Percentiles rank a stretch among this genome's conserved stretches.
These are phyloP conservation scores for Aspergillus fructus DNA, from an alignment of 2,329 filamentous ascomycete species.

Conservation along the genomic window DNA sequence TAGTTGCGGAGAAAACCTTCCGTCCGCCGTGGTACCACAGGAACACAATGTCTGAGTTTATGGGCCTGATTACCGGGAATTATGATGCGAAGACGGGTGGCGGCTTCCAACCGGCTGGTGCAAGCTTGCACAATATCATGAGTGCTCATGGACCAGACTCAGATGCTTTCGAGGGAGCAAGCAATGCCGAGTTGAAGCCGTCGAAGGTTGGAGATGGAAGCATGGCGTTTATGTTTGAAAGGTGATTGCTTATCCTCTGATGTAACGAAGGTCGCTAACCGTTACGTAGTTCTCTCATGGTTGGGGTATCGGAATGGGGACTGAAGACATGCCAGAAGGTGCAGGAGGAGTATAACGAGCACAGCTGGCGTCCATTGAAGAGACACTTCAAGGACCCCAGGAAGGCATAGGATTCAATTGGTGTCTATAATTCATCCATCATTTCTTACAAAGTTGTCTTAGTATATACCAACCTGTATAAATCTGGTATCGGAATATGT, in stretches of 20 bases:
- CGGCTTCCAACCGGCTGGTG: slow-evolving; percentile 61
- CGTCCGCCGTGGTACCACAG: slow-evolving; percentile 64
- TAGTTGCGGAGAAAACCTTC: slow-evolving; percentile 61
- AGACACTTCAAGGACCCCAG: slow-evolving; percentile 60
- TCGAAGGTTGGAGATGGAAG: slow-evolving; percentile 59
- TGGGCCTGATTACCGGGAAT: slow-evolving; percentile 62
- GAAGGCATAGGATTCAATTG: slow-evolving; percentile 26
- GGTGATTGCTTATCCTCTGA: slow-evolving; percentile 26
- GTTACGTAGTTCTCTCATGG: slow-evolving; percentile 59
- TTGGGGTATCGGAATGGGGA: slow-evolving; percentile 72
- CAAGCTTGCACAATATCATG: slow-evolving; percentile 69
- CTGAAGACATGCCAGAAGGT: slow-evolving; percentile 69
- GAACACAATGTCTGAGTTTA: slow-evolving; percentile 66
- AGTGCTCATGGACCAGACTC: slow-evolving; percentile 64
- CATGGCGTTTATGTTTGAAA: slow-evolving; percentile 67
- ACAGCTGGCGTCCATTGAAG: slow-evolving; percentile 74
- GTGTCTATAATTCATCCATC: background rate
- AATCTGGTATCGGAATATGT: too few species aligned
- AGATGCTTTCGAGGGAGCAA: slow-evolving; percentile 56
- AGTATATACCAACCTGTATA: background rate
- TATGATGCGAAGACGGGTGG: slow-evolving; percentile 60
- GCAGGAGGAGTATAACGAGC: slow-evolving; percentile 71
- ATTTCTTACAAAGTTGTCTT: background rate
- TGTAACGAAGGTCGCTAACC: slow-evolving; percentile 29
- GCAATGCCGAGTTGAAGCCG: slow-evolving; percentile 54